phyloP scores from a whole-genome alignment of 345 rosid genomes.

The Anastatica hierochuntica region DNA sequence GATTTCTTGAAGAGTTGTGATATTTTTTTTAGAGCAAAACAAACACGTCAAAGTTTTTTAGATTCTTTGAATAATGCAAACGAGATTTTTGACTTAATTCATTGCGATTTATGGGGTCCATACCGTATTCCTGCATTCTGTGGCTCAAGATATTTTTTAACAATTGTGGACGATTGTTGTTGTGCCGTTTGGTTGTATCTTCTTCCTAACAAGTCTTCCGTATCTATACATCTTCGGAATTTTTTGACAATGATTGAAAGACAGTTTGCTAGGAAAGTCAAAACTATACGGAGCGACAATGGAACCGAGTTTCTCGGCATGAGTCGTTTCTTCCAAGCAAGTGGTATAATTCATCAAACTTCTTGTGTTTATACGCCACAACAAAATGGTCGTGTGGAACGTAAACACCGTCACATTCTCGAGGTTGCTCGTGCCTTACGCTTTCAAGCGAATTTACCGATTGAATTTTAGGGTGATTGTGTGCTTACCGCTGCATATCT shows the following conservation, averaged over 20 bases:
- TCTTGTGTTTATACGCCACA: background rate
- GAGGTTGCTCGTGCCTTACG: background rate
- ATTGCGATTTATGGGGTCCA: background rate
- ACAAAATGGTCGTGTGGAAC: background rate
- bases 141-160: no score
- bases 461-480: background rate
- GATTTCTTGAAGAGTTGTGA: background rate
- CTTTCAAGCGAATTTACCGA: background rate
- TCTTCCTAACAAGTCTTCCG: no score
- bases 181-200: no score
- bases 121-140: background rate
- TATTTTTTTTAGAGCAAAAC: background rate
- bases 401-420: background rate
- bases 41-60: no score
- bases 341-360: background rate
- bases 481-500: background rate
- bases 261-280: background rate
- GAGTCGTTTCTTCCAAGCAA: no score
- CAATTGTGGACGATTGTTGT: no score
- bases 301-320: no score
- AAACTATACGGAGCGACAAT: background rate
- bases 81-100: background rate
- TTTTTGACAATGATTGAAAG: background rate
- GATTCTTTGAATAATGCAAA: background rate
- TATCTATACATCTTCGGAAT: background rate